phyloP scores from a whole-genome alignment of 805 yeast genomes.

The Jamesozyma gamospora region DNA sequence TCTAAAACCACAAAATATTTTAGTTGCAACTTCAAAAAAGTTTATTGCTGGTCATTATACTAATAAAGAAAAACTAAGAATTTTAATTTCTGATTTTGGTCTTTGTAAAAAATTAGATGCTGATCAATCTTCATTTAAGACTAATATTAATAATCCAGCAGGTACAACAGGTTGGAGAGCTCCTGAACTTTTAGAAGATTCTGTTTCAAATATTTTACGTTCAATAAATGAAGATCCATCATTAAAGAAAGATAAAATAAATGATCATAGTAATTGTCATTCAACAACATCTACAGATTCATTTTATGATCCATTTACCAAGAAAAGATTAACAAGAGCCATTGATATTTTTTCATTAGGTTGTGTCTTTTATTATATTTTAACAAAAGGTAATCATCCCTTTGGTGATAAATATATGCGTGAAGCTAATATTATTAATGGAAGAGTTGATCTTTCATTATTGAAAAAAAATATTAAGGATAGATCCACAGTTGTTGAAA shows the following conservation, averaged over 20 bases:
- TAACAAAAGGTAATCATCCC: slow-evolving; percentile 82
- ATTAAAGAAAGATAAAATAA: slow-evolving; percentile 17
- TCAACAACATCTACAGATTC: slow-evolving; percentile 11
- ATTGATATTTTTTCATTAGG: slow-evolving; percentile 93
- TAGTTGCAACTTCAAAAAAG: slow-evolving; percentile 63
- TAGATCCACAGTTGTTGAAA: slow-evolving; percentile 39
- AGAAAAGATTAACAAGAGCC: slow-evolving; percentile 69
- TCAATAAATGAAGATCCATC: slow-evolving; percentile 24
- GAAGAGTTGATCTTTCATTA: slow-evolving; percentile 41
- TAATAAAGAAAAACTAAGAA: slow-evolving; percentile 41
- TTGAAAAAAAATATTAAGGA: slow-evolving; percentile 24
- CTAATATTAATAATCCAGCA: slow-evolving; percentile 78
- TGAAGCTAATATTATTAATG: slow-evolving; percentile 78
- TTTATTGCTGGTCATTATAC: slow-evolving; percentile 11
- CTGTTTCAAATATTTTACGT: slow-evolving; percentile 6
- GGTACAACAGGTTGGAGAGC: slow-evolving; percentile 99
- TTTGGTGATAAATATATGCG: slow-evolving; percentile 86
- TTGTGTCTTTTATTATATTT: slow-evolving; percentile 81
- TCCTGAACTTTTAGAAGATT: slow-evolving; percentile 57
- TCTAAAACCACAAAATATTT: slow-evolving; percentile 85
- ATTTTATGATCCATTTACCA: slow-evolving; percentile 33
- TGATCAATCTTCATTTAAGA: slow-evolving; percentile 88
- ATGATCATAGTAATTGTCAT: slow-evolving; percentile 1
- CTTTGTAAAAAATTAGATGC: slow-evolving; percentile 83
- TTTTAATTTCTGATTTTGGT: slow-evolving; percentile 91